phyloP scores from a whole-genome alignment of 2,329 filamentous ascomycete species.

The Aureobasidium sp. region DNA sequence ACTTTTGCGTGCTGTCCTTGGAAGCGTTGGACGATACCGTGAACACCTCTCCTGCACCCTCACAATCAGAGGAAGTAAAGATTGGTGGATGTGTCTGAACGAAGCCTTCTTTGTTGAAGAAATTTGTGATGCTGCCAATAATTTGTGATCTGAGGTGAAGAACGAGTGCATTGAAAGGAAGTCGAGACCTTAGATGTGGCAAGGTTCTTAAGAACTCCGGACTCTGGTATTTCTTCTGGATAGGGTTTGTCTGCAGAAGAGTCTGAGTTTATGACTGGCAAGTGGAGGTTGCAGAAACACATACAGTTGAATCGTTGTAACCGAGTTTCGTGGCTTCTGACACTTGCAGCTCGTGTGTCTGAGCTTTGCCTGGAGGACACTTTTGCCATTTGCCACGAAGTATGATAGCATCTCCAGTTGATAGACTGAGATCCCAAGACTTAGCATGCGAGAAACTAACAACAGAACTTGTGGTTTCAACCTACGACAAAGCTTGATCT shows the following conservation, averaged over 20 bases:
- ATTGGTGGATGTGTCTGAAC: conserved; percentile 85
- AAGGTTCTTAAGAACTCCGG: conserved; percentile 80
- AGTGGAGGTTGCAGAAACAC: conserved; percentile 20
- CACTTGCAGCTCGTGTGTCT: conserved; percentile 75
- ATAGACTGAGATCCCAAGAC: conserved; percentile 48
- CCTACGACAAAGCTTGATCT: conserved; percentile 63
- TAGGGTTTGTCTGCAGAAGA: conserved; percentile 62
- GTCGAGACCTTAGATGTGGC: conserved; percentile 76
- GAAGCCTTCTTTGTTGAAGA: conserved; percentile 64
- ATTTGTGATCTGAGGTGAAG: conserved; percentile 75
- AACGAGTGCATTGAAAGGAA: conserved; percentile 70
- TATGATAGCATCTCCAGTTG: conserved; percentile 71
- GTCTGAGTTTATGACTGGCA: neutral
- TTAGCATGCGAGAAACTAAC: neutral
- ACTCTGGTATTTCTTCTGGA: conserved; percentile 94
- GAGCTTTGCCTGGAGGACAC: conserved; percentile 55
- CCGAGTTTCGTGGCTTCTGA: conserved; percentile 62
- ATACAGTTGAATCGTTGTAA: conserved; percentile 67
- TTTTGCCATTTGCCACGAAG: conserved; percentile 69
- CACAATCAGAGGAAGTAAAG: conserved; percentile 93
- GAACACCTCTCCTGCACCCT: conserved; percentile 93
- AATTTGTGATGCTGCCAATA: conserved; percentile 61
- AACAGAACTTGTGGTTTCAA: neutral
- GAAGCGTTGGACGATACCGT: conserved; percentile 41
- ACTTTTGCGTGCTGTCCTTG: conserved; percentile 21